Conservation (phyloP, 805 yeast species). For the Wickerhamiella hasegawae region DNA sequence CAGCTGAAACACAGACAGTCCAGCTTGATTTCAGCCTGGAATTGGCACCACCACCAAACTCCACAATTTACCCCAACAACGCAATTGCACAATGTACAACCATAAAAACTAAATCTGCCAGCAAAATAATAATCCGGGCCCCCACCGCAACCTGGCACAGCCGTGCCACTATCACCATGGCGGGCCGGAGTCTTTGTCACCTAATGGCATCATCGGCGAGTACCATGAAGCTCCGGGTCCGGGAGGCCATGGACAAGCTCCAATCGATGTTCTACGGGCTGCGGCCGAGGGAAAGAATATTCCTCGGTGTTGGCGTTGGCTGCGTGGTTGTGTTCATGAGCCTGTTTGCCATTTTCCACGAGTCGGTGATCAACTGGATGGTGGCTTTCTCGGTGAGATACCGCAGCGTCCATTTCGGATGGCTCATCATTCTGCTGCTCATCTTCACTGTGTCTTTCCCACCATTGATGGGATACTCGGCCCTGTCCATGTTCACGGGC, state of each 20-base stretch:
- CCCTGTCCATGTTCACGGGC: constrained; percentile 52
- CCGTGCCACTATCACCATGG: too few relatives aligned
- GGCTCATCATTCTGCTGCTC: constrained; percentile 30
- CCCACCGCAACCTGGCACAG: too few relatives aligned
- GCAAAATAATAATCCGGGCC: too few relatives aligned
- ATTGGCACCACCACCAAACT: too few relatives aligned
- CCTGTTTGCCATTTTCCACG: constrained; percentile 21
- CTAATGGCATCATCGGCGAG: too few relatives aligned
- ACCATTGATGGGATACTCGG: constrained; percentile 72
- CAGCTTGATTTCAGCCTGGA: too few relatives aligned
- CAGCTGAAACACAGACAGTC: too few relatives aligned
- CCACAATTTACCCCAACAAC: too few relatives aligned
- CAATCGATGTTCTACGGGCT: constrained; percentile 9
- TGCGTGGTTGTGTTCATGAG: constrained; percentile 11
- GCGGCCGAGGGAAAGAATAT: constrained; percentile 10
- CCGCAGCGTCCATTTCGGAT: constrained; percentile 20
- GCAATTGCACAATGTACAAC: too few relatives aligned
- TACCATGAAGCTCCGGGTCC: too few relatives aligned
- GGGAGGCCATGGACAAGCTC: not conserved
- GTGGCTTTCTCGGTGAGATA: constrained; percentile 19
- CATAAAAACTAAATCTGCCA: too few relatives aligned
- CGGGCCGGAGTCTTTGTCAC: too few relatives aligned
- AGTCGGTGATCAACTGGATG: constrained; percentile 19
- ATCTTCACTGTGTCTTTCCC: constrained; percentile 70
- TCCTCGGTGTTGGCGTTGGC: constrained; percentile 12